These are phyloP conservation scores for Kwoniella botswanensis DNA, from an alignment of 768 basidiomycete species.

Conservation along the genomic window DNA sequence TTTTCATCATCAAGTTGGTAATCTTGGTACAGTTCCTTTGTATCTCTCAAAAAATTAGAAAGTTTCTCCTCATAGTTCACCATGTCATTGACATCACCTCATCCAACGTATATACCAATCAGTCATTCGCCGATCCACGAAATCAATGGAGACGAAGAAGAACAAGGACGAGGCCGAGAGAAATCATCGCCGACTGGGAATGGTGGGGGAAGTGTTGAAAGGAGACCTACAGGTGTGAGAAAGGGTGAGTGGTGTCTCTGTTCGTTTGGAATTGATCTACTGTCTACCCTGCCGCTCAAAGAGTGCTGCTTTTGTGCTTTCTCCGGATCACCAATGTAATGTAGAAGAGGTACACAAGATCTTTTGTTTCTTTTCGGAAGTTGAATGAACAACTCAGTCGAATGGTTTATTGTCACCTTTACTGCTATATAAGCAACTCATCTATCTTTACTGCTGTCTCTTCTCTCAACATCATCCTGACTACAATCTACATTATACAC, in stretches of 20 bases:
- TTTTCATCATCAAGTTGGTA: too few relatives aligned
- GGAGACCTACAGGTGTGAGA: conserved; percentile 11
- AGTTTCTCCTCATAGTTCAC: not conserved
- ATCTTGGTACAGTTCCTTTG: too few relatives aligned
- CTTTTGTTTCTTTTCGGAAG: too few relatives aligned
- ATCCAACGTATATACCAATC: not conserved
- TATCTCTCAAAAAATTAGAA: not conserved
- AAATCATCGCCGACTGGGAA: conserved; percentile 1
- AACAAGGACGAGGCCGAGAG: not conserved
- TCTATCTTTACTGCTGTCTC: not conserved
- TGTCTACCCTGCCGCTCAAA: not conserved
- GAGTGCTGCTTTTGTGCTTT: not conserved
- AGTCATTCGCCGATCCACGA: not conserved
- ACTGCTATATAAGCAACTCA: too few relatives aligned
- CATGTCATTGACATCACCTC: not conserved
- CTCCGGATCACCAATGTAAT: not conserved
- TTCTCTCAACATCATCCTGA: not conserved
- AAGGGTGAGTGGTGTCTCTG: not conserved
- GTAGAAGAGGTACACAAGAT: too few relatives aligned
- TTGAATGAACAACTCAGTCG: too few relatives aligned
- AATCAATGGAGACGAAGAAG: not conserved
- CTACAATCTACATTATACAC: not conserved
- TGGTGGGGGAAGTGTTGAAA: not conserved
- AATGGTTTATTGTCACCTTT: too few relatives aligned
- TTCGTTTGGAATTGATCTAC: not conserved